These are phyloP conservation scores for Chaetomium sp. DNA, from an alignment of 2,329 filamentous ascomycete genomes.

Conservation along the genomic window DNA sequence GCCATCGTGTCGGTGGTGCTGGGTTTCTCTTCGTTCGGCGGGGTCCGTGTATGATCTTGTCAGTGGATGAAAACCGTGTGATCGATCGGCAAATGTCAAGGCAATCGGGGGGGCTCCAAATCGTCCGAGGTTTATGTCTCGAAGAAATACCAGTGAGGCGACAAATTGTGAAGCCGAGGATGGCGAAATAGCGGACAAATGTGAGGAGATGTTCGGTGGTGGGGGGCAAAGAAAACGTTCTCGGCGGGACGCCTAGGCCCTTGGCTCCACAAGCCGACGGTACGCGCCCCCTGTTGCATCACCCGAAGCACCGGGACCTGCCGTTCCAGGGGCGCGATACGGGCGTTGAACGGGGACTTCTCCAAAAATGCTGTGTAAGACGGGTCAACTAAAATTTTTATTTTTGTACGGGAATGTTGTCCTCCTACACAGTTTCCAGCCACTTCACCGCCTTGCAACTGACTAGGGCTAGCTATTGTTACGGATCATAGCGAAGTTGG, in stretches of 20 bases:
- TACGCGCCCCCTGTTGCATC: slow-evolving; percentile 13
- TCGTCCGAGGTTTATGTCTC: background rate
- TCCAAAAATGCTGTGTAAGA: too few species aligned
- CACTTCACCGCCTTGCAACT: too few species aligned
- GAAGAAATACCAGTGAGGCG: background rate
- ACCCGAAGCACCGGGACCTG: background rate
- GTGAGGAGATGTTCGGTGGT: background rate
- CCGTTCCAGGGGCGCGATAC: background rate
- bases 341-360: too few species aligned
- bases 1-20: slow-evolving; percentile 8
- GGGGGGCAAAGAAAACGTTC: slow-evolving; percentile 8
- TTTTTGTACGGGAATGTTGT: too few species aligned
- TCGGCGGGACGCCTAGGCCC: slow-evolving; percentile 10
- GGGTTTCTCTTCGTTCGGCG: background rate
- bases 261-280: slow-evolving; percentile 13
- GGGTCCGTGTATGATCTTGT: background rate
- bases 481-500: too few species aligned
- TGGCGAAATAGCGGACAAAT: slow-evolving; percentile 1
- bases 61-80: too few species aligned
- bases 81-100: too few species aligned
- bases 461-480: too few species aligned
- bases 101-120: too few species aligned
- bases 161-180: background rate
- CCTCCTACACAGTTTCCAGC: too few species aligned
- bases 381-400: too few species aligned